Base-by-base conservation (phyloP, 1,139 yeast species). In the Geotrichum fermentans region DNA sequence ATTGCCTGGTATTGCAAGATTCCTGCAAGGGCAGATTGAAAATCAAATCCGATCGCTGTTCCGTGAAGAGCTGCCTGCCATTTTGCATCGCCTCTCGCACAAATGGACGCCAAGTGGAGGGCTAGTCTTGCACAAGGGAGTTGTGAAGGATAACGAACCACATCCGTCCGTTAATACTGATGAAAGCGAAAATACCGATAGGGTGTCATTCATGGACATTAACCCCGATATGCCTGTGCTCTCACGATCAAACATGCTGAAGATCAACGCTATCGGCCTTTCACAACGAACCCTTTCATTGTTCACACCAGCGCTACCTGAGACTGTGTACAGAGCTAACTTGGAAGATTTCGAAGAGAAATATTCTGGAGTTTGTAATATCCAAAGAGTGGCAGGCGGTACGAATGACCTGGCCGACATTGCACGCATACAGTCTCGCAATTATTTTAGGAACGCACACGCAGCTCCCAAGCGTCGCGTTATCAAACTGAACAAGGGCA, bases 61-160 rank as follows among this genome's bases (percentile, higher is more conserved):
- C 67, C 73, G 94, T 53, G 96, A 88, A 63, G 85, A 89, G 44
- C 72, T 88, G 50, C 96, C 96, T 1, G 81, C 88, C 4, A 79
- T 87, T 40, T 73, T 88, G 46, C 92, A 88, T 65, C 79, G 82
- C 58, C 75, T 87, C 52, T 81, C 90, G 21, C 78, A 85, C 58
- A 79, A 78, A 58, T 88, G 86, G 73, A 79, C 87, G 3, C 77
- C 78, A 6, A 69, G 73, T 21, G 72, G 72, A 22, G 53, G 58
- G 22, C 32, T 45, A 21, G 43, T 43, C 17, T 26, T 39, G 69
- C 50, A 52, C 32, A 37, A 53, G 6, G 60, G 32, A 39, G 50
- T 36, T 24, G 26, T 29, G 6, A 28, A 39, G 14, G 34, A n/a
- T 11, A 28, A 17, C 33, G 39, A 33, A 4, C 14, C 36, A 14